Conservation (phyloP, 2,329 filamentous ascomycete genomes). For the Talaromyces sp. region DNA sequence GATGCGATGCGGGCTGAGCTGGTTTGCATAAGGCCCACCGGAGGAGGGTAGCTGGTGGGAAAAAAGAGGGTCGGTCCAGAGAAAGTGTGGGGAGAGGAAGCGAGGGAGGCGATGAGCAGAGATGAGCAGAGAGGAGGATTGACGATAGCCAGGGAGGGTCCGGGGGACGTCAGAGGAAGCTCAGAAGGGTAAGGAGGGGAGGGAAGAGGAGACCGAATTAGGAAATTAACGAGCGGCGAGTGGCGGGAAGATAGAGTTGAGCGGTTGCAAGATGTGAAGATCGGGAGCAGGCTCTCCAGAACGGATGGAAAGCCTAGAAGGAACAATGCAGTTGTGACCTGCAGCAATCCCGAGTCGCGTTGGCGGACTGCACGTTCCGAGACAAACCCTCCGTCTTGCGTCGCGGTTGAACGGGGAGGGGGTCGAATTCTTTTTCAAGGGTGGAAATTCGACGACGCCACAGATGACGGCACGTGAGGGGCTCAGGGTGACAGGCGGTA, state of each 20-base stretch:
- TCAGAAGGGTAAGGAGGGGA: background rate
- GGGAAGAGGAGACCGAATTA: too few relatives aligned
- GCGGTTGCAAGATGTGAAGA: background rate
- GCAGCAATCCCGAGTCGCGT: slow-evolving; percentile 30
- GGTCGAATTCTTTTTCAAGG: background rate
- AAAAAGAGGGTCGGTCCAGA: background rate
- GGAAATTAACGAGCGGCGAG: background rate
- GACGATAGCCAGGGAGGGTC: background rate
- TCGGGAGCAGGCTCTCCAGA: background rate
- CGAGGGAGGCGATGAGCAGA: slow-evolving; percentile 5
- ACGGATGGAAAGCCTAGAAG: slow-evolving; percentile 5
- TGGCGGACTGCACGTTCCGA: slow-evolving; percentile 24
- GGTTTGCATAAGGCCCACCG: slow-evolving; percentile 32
- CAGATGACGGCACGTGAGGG: slow-evolving; percentile 20
- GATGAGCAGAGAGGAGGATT: background rate
- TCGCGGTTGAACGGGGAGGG: background rate
- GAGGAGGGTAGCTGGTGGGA: background rate
- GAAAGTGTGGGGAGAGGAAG: background rate
- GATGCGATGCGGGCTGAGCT: slow-evolving; percentile 18
- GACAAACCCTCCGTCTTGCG: slow-evolving; percentile 16
- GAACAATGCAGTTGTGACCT: slow-evolving; percentile 39
- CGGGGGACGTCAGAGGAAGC: background rate
- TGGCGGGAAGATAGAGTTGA: background rate
- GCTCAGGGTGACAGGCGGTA: background rate
- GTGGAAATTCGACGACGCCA: slow-evolving; percentile 10